Evolutionary conservation across 345 rosid genomes (phyloP).

Genomic region (Camelina hispida): DNA sequence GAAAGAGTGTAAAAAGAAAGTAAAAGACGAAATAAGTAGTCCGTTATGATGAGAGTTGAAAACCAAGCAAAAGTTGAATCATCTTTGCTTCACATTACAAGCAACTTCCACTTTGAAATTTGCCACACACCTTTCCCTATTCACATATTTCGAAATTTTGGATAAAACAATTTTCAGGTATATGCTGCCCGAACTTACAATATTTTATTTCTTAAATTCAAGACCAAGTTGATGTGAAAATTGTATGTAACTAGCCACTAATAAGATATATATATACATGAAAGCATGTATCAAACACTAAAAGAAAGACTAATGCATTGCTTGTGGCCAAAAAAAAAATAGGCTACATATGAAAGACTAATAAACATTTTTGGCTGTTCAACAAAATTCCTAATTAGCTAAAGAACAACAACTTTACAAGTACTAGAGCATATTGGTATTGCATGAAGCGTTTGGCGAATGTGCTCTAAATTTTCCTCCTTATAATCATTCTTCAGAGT

Average conservation of each 20-base stretch:
- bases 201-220: background rate
- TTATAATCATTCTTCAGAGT: background rate
- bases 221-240: background rate
- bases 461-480: background rate
- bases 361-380: background rate
- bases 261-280: background rate
- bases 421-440: background rate
- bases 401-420: background rate
- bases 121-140: background rate
- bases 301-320: background rate
- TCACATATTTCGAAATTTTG: slow-evolving; percentile 19
- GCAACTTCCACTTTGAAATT: slow-evolving; percentile 42
- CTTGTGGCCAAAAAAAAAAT: background rate
- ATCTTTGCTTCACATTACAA: slow-evolving; percentile 46
- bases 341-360: background rate
- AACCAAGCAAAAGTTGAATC: slow-evolving; percentile 48
- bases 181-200: background rate
- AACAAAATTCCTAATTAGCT: background rate
- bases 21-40: slow-evolving; percentile 46
- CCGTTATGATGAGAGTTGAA: slow-evolving; percentile 48
- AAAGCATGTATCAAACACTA: background rate
- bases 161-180: slow-evolving; percentile 9
- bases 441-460: background rate
- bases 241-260: slow-evolving; percentile 1
- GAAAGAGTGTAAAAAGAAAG: slow-evolving; percentile 32